Conservation (phyloP, 148 eudicot genomes). For the Arbutus unedo region DNA sequence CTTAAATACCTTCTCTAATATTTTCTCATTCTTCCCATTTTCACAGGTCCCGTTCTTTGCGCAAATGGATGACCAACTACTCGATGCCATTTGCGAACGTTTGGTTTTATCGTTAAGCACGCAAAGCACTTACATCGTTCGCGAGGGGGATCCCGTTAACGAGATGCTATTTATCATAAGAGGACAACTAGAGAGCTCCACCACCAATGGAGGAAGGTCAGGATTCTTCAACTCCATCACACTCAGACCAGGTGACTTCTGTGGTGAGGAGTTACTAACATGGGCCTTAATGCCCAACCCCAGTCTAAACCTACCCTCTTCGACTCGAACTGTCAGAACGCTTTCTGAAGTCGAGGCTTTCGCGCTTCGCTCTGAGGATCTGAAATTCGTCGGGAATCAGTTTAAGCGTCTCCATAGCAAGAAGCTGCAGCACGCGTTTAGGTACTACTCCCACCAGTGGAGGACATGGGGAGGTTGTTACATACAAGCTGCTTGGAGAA, state of each 20-base stretch:
- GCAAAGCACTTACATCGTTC: slow-evolving; percentile 54
- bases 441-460: slow-evolving; percentile 91
- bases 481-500: slow-evolving; percentile 77
- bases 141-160: slow-evolving; percentile 74
- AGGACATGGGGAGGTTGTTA: slow-evolving; percentile 79
- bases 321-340: slow-evolving; percentile 69
- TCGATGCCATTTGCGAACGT: slow-evolving; percentile 85
- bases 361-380: slow-evolving; percentile 81
- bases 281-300: slow-evolving; percentile 82
- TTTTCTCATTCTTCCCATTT: slow-evolving; percentile 4
- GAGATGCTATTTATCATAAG: slow-evolving; percentile 85
- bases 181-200: slow-evolving; percentile 82
- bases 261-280: slow-evolving; percentile 80
- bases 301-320: slow-evolving; percentile 54
- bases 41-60: slow-evolving; percentile 81
- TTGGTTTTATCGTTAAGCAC: slow-evolving; percentile 70
- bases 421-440: slow-evolving; percentile 76
- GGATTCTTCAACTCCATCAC: slow-evolving; percentile 82
- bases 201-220: slow-evolving; percentile 75
- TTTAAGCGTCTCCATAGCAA: slow-evolving; percentile 86
- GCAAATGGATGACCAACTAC: slow-evolving; percentile 81
- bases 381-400: slow-evolving; percentile 61
- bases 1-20: neutral
- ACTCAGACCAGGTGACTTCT: slow-evolving; percentile 77
- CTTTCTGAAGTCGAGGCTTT: slow-evolving; percentile 85